Percentiles rank a stretch among this genome's conserved stretches.
phyloP scores from a whole-genome alignment of 2,329 filamentous ascomycete species.

The Mycogone perniciosa region DNA sequence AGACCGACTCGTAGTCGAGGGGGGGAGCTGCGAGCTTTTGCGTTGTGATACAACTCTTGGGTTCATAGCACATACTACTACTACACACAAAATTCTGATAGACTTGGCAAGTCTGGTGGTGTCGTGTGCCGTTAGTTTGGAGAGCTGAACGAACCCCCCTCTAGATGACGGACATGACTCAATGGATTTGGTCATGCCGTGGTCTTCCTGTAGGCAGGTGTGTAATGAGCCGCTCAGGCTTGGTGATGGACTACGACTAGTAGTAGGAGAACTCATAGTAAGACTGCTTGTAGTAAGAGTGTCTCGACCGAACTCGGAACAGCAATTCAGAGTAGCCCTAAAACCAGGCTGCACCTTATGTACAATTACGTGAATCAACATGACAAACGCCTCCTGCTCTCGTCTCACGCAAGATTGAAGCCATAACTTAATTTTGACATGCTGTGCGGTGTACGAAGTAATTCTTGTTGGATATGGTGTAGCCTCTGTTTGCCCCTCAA shows the following conservation, averaged over 20 bases:
- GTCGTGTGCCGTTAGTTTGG: no score
- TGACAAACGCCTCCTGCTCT: not conserved
- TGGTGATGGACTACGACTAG: no score
- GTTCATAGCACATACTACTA: no score
- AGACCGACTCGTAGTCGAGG: slow-evolving; percentile 1
- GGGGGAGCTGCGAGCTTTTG: not conserved
- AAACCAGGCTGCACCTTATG: not conserved
- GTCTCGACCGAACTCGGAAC: not conserved
- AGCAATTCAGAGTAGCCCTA: not conserved
- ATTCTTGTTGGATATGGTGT: not conserved
- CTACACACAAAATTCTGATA: no score
- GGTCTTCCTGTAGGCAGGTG: not conserved
- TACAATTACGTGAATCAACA: not conserved
- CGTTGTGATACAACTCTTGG: no score
- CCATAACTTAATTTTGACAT: not conserved
- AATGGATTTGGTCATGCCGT: not conserved
- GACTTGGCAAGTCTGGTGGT: no score
- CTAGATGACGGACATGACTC: not conserved
- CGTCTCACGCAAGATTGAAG: not conserved
- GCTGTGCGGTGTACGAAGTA: not conserved
- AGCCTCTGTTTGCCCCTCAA: slow-evolving; percentile 18
- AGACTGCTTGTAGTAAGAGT: not conserved
- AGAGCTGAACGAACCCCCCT: no score
- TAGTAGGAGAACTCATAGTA: no score
- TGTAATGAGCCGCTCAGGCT: not conserved